Evolutionary conservation across 768 basidiomycete genomes (phyloP), one percentile per base, ranked within the genome.

Genomic region (Daedaleopsis sinensis): DNA sequence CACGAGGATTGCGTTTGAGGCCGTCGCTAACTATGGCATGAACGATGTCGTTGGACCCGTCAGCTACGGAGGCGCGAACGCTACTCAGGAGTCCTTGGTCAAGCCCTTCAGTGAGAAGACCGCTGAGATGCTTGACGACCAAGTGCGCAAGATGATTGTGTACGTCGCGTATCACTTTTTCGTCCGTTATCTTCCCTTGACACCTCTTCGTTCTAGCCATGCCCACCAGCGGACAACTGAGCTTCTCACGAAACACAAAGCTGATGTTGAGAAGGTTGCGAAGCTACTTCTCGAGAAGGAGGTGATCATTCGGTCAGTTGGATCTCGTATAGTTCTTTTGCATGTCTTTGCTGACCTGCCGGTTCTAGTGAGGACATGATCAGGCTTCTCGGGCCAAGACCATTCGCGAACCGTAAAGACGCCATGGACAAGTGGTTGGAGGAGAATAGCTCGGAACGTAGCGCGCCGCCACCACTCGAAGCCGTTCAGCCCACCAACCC

Each of bases 401-500:
- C 93, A 24, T 94, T 94, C 68, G 76, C 71, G n/a, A 85, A 85
- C 64, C 83, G 84, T 59, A 79, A 84, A 24, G 94, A 96, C 71
- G 94, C 96, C 66, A 97, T 98, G 96, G 95, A 97, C 78, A 92
- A 90, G 72, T 96, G 94, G 91, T 82, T 96, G n/a, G 94, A 96
- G 69, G 84, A 90, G 71, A 84, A 93, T 71, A 82, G 81, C 43
- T 69, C 68, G 39, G 84, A 84, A 67, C 80, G 82, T 52, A 85
- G 84, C 65, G 84, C 86, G n/a, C 85, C 86, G 21, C 84, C 88
- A 42, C 87, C 88, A 3, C 74, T 87, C 12, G 87, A 89, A 71
- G 63, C 55, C 19, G 60, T 65, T 21, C 61, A 64, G 27, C 5
- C 53, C 5, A 50, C 67, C 50, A 67, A 76, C 53, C 58, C 83